Evolutionary conservation across 1,139 yeast species (phyloP).

Genomic region (Geotrichum carabidarum): DNA sequence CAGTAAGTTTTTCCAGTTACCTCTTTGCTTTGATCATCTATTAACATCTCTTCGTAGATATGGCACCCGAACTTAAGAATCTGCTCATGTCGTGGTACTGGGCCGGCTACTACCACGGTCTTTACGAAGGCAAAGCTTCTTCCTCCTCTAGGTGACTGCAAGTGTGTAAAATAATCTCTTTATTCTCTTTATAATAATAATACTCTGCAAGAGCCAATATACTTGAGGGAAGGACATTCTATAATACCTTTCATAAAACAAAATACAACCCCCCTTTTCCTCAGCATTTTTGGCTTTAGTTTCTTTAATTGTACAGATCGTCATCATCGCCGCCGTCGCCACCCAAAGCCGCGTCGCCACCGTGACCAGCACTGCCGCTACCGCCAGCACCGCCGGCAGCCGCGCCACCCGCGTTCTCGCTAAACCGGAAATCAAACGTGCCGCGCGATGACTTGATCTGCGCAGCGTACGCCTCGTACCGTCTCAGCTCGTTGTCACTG

Average conservation of each 20-base stretch:
- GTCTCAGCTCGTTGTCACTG: constrained; percentile 93
- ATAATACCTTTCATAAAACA: too few relatives aligned
- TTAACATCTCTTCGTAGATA: constrained; percentile 7
- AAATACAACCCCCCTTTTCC: not conserved
- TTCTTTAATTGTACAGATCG: constrained; percentile 74
- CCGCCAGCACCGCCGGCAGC: constrained; percentile 41
- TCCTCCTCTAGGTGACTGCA: too few relatives aligned
- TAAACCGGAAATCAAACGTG: constrained; percentile 45
- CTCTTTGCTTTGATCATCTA: not conserved
- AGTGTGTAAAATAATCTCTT: not conserved
- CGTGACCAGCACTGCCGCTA: constrained; percentile 46
- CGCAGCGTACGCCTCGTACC: constrained; percentile 97
- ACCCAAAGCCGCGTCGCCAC: constrained; percentile 53
- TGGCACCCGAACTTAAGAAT: constrained; percentile 27
- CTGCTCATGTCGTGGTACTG: constrained; percentile 35
- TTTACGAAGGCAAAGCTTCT: constrained; percentile 25
- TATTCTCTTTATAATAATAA: too few relatives aligned
- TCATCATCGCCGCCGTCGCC: constrained; percentile 85
- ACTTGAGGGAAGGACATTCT: too few relatives aligned
- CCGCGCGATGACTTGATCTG: constrained; percentile 96
- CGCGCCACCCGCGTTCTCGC: constrained; percentile 33
- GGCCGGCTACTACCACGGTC: constrained; percentile 35
- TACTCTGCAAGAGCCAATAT: too few relatives aligned
- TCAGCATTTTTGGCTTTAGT: not conserved
- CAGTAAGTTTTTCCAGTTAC: constrained; percentile 1